Evolutionary conservation across 768 basidiomycete species (phyloP).

Genomic region (Trametes sanguinea): DNA sequence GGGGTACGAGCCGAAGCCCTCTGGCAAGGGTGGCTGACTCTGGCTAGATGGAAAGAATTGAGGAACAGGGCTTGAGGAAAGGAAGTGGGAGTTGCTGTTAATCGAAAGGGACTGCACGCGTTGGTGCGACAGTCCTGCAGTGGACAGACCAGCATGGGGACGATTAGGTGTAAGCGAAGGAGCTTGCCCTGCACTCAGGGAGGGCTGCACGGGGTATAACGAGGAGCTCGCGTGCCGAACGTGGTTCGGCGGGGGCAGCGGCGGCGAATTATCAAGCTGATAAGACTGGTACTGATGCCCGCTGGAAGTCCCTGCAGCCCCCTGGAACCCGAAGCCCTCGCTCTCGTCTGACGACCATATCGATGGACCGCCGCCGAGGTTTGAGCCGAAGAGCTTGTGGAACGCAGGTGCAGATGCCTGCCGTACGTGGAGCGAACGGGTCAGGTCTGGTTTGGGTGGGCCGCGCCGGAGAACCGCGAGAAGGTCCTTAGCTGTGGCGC

Average conservation of each 20-base stretch:
- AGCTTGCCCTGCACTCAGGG: slow-evolving; percentile 4
- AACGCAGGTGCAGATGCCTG: slow-evolving; percentile 40
- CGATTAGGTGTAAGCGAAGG: not conserved
- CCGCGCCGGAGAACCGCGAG: slow-evolving; percentile 50
- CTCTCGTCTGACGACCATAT: slow-evolving; percentile 72
- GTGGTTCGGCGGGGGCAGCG: not conserved
- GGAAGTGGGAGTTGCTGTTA: slow-evolving; percentile 12
- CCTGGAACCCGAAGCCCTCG: slow-evolving; percentile 20
- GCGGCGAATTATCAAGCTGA: not conserved
- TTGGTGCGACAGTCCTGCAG: slow-evolving; percentile 6
- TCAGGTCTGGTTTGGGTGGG: slow-evolving; percentile 22
- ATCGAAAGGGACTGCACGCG: slow-evolving; percentile 10
- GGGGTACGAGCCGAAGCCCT: slow-evolving; percentile 18
- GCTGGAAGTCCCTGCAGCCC: slow-evolving; percentile 6
- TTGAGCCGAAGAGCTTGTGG: slow-evolving; percentile 55
- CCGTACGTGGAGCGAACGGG: slow-evolving; percentile 23
- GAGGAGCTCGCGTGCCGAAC: not conserved
- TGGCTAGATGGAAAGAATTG: slow-evolving; percentile 9
- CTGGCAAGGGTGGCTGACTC: slow-evolving; percentile 7
- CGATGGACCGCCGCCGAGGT: slow-evolving; percentile 37
- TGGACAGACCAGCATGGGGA: not conserved
- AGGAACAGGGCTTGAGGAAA: not conserved
- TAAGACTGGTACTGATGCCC: slow-evolving; percentile 8
- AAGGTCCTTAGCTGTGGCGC: slow-evolving; percentile 61
- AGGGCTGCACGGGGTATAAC: slow-evolving; percentile 2